These are phyloP conservation scores for Vitis cinerea DNA, from an alignment of 164 flowering plant species.

Conservation along the genomic window DNA sequence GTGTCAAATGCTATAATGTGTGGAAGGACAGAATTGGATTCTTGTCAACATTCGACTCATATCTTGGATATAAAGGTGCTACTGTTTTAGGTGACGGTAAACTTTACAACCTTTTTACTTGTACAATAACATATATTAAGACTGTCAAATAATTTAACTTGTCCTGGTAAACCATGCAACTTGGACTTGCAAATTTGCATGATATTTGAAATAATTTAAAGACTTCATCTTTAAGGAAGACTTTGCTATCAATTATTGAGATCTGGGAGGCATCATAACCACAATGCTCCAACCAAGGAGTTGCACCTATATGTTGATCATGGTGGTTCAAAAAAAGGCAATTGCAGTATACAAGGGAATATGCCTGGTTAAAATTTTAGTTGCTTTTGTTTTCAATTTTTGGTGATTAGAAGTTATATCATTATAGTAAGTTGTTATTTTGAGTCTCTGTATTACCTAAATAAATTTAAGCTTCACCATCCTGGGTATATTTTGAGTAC, in stretches of 20 bases:
- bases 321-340: background rate
- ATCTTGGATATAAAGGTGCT: background rate
- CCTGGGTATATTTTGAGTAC: constrained; percentile 3
- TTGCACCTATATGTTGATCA: background rate
- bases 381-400: background rate
- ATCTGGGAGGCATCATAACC: background rate
- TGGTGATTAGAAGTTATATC: background rate
- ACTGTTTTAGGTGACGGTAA: too few species aligned
- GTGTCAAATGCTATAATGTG: too few species aligned
- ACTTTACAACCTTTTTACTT: background rate
- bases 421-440: background rate
- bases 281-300: background rate
- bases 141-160: background rate
- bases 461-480: background rate
- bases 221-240: too few species aligned
- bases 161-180: background rate
- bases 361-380: background rate
- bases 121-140: background rate
- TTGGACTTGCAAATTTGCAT: background rate
- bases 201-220: too few species aligned
- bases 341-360: background rate
- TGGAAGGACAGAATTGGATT: background rate
- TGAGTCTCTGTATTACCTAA: background rate
- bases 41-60: background rate
- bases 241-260: background rate